Conservation (phyloP, 2,329 filamentous ascomycete genomes). For the Paecilomyces dactylethromorphus region DNA sequence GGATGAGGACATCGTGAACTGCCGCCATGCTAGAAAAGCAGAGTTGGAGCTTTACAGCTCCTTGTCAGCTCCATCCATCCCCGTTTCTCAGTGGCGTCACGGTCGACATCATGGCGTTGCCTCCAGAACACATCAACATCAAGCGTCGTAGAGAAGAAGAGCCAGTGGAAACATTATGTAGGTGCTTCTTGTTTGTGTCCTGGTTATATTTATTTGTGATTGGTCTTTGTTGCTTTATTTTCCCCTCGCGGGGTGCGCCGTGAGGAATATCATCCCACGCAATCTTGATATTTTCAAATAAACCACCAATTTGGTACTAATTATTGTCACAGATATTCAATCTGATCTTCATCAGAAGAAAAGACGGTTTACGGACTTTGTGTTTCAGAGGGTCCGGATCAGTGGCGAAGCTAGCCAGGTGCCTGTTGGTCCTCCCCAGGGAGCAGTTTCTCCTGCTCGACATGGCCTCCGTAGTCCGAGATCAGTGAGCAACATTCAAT, state of each 20-base stretch:
- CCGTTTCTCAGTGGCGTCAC: conserved; percentile 2
- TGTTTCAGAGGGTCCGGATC: conserved; percentile 37
- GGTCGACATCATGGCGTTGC: conserved; percentile 33
- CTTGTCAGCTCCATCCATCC: background rate
- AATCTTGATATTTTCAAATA: background rate
- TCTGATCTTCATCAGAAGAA: conserved; percentile 39
- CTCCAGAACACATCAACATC: conserved; percentile 47
- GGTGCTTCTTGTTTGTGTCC: background rate
- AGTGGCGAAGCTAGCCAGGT: conserved; percentile 11
- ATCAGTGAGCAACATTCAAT: conserved; percentile 26
- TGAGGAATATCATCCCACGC: background rate
- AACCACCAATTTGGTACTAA: background rate
- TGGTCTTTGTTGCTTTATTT: background rate
- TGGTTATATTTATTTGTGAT: background rate
- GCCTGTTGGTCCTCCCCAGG: conserved; percentile 8
- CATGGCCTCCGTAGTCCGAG: conserved; percentile 23
- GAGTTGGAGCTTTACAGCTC: conserved; percentile 2
- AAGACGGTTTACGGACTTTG: conserved; percentile 42
- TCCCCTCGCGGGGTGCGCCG: background rate
- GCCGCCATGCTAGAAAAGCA: conserved; percentile 2
- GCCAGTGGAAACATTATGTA: conserved; percentile 50
- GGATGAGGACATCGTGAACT: background rate
- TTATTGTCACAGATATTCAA: conserved; percentile 33
- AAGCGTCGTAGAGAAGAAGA: conserved; percentile 53
- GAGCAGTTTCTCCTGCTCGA: conserved; percentile 15